phyloP scores from a whole-genome alignment of 1,284 basidiomycete genomes.

The Pseudozyma flocculosa region DNA sequence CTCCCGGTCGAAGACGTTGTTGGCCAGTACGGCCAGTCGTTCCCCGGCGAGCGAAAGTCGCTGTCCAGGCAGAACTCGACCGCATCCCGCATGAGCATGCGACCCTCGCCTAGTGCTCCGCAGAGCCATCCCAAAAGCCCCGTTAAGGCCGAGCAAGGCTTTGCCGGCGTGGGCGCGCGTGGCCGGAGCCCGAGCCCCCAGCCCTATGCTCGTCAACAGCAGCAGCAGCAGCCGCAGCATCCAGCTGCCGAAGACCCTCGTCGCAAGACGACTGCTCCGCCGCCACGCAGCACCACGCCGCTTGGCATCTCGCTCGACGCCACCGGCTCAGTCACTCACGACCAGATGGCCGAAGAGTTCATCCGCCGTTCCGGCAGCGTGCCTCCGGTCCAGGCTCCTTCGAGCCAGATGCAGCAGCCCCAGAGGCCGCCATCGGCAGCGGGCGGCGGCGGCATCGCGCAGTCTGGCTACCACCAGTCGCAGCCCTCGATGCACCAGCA shows the following conservation, averaged over 20 bases:
- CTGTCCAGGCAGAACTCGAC: slow-evolving; percentile 49
- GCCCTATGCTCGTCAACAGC: slow-evolving; percentile 30
- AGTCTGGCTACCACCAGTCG: slow-evolving; percentile 25
- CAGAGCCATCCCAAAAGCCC: slow-evolving; percentile 18
- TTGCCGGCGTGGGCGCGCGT: slow-evolving; percentile 49
- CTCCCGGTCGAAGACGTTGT: slow-evolving; percentile 73
- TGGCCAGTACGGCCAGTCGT: slow-evolving; percentile 74
- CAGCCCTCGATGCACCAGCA: slow-evolving; percentile 39
- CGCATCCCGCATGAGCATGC: slow-evolving; percentile 26
- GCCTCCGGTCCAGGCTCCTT: slow-evolving; percentile 63
- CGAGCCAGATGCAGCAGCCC: not conserved
- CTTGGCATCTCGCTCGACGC: slow-evolving; percentile 77
- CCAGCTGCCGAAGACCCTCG: slow-evolving; percentile 14
- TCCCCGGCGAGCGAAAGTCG: slow-evolving; percentile 75
- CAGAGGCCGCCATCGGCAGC: not conserved
- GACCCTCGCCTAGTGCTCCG: slow-evolving; percentile 1
- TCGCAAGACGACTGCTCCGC: slow-evolving; percentile 26
- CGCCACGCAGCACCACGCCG: slow-evolving; percentile 56
- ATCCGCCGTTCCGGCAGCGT: slow-evolving; percentile 61
- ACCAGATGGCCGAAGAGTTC: slow-evolving; percentile 71
- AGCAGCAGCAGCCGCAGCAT: slow-evolving; percentile 21
- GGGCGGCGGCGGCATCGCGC: slow-evolving; percentile 1
- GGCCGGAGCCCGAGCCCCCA: slow-evolving; percentile 52
- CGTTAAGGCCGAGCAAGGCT: slow-evolving; percentile 32
- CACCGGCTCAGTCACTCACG: slow-evolving; percentile 73